Conservation (phyloP, 139 green algal species). For the Deuterostichococcus epilithicus region DNA sequence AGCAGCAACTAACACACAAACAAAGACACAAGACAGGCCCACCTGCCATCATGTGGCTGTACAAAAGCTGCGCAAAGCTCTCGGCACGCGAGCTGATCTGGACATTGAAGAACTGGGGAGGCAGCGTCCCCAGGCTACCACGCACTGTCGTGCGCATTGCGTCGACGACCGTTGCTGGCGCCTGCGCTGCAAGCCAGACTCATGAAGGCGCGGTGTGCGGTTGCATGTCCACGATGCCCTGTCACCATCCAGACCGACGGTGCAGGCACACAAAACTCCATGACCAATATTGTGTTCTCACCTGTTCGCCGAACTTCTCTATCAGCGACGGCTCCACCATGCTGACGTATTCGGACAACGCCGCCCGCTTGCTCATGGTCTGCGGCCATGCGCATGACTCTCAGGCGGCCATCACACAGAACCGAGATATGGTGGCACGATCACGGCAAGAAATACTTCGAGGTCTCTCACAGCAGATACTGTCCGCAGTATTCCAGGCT, state of each 20-base stretch:
- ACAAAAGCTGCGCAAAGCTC: slow-evolving; percentile 85
- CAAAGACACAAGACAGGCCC: background rate
- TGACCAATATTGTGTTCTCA: no score
- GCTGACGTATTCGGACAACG: background rate
- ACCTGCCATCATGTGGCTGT: slow-evolving; percentile 79
- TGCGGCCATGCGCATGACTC: no score
- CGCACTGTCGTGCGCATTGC: slow-evolving; percentile 78
- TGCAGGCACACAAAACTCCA: background rate
- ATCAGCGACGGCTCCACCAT: background rate
- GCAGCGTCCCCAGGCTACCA: slow-evolving; percentile 79
- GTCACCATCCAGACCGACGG: no score
- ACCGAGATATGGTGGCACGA: no score
- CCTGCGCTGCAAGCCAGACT: background rate
- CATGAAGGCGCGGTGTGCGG: no score
- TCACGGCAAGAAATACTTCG: no score
- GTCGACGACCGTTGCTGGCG: slow-evolving; percentile 43
- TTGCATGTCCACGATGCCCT: no score
- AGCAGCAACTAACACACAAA: background rate
- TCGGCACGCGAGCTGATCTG: slow-evolving; percentile 68
- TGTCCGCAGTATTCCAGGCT: no score
- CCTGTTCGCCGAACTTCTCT: background rate
- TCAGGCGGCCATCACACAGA: no score
- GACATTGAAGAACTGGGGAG: slow-evolving; percentile 79
- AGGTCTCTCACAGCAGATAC: no score
- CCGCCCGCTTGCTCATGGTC: background rate